Base-by-base conservation (phyloP, 345 rosid genomes). In the Lepidium africanum region DNA sequence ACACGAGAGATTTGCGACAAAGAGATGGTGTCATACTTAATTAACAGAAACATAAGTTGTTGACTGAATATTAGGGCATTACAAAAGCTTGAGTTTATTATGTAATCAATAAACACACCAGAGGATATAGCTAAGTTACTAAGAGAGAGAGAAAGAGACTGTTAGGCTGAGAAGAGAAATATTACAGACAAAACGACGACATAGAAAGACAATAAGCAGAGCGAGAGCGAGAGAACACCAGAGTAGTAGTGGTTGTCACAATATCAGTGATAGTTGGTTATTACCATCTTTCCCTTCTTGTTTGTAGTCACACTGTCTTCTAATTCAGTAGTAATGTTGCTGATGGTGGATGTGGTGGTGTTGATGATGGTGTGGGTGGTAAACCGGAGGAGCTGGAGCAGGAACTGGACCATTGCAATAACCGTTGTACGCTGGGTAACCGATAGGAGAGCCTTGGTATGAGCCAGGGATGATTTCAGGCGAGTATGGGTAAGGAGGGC, bases 291-390 rank as follows among this genome's bases (percentile, higher is more conserved):
- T 59, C 52, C 73, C 33, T 67, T 54, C 40, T 67, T 59, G 63
- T 73, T 59, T 40, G 9, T 40, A 46, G 70, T 75, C 78, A 74
- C 74, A 38, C 66, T 57, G 59, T 62, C 37, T 25, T 23, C 78
- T 68, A 75, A 59, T 67, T 75, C 78, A 75, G 78, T 76, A 76
- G 79, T 76, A 70, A 70, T 50, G 57, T 64, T 69, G 79, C 75
- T 76, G 79, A 46, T 68, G 78, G 53, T 75, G 78, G 14, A 53
- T 17, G 57, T 61, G 78, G 74, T 60, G 74, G 70, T 75, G 78
- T 21, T 75, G 74, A 21, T 69, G 74, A 65, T 66, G 63, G 25
- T 67, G 78, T 6, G 73, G 78, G 60, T 68, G 78, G 75, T 75
- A 74, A 52, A 67, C 73, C 15, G 63, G 78, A 63, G 70, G 74